Evolutionary conservation across 2,329 filamentous ascomycete species (phyloP).

Genomic region (Pseudopyrenochaeta lycopersici): DNA sequence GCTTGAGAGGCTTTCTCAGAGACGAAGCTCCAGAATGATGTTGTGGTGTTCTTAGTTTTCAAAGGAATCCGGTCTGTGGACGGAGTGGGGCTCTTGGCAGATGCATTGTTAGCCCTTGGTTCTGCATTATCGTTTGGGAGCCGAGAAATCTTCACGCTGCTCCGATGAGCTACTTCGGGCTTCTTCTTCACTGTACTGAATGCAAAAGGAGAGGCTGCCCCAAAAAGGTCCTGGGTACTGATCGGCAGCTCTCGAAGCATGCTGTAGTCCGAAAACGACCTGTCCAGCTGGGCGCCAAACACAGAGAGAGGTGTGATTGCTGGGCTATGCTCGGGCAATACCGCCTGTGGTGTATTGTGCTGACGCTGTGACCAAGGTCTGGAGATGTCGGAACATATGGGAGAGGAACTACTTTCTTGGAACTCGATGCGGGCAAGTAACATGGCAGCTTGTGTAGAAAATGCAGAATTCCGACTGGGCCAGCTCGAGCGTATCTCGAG

Average conservation of each 20-base stretch:
- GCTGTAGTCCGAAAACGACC: slow-evolving; percentile 20
- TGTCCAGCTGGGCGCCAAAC: slow-evolving; percentile 34
- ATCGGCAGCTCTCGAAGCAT: slow-evolving; percentile 27
- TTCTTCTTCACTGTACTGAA: slow-evolving; percentile 55
- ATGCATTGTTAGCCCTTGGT: slow-evolving; percentile 8
- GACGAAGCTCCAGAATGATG: slow-evolving; percentile 23
- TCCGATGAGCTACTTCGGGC: slow-evolving; percentile 19
- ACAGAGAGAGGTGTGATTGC: slow-evolving; percentile 41
- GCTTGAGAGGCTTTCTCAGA: slow-evolving; percentile 34
- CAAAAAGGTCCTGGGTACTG: slow-evolving; percentile 57
- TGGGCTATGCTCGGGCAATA: slow-evolving; percentile 23
- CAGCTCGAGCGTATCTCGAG: slow-evolving; percentile 6
- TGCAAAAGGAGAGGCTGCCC: slow-evolving; percentile 51
- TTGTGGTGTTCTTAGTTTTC: slow-evolving; percentile 35
- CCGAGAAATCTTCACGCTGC: slow-evolving; percentile 34
- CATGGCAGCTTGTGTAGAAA: slow-evolving; percentile 50
- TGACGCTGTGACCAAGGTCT: slow-evolving; percentile 26
- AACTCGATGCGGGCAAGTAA: slow-evolving; percentile 43
- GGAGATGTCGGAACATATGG: slow-evolving; percentile 19
- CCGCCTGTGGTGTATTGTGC: slow-evolving; percentile 23
- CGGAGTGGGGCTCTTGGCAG: slow-evolving; percentile 30
- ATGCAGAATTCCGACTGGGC: slow-evolving; percentile 32
- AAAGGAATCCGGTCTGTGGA: slow-evolving; percentile 34
- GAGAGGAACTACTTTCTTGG: slow-evolving; percentile 37
- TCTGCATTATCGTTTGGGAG: slow-evolving; percentile 18